Percentiles rank a stretch among this genome's conserved stretches.
These are phyloP conservation scores for Ceratobasidium sp. DNA, from an alignment of 1,284 basidiomycete genomes.

Conservation along the genomic window DNA sequence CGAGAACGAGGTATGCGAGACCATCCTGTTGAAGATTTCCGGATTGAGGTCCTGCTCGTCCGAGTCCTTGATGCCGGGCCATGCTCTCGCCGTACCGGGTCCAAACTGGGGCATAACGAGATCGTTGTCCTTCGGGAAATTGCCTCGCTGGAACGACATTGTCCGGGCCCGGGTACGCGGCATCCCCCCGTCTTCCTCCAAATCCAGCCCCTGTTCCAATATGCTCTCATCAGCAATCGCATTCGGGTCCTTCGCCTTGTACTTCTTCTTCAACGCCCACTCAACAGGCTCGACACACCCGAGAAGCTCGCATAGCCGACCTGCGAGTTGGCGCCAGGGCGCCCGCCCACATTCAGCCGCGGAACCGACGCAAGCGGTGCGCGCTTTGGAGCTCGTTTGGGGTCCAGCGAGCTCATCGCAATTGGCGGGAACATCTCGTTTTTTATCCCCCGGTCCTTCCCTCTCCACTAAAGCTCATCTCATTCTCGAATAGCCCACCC, in stretches of 20 bases:
- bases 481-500: slow-evolving; percentile 38
- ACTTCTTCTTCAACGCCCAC: slow-evolving; percentile 57
- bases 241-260: slow-evolving; percentile 51
- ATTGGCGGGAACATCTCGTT: slow-evolving; percentile 43
- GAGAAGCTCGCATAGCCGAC: slow-evolving; percentile 32
- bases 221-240: slow-evolving; percentile 59
- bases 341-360: slow-evolving; percentile 8
- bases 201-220: slow-evolving; percentile 4
- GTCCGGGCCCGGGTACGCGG: slow-evolving; percentile 29
- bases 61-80: slow-evolving; percentile 66
- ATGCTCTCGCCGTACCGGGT: slow-evolving; percentile 68
- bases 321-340: background rate
- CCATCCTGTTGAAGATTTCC: slow-evolving; percentile 78
- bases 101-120: slow-evolving; percentile 74
- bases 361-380: slow-evolving; percentile 16
- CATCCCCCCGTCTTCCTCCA: slow-evolving; percentile 6
- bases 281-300: slow-evolving; percentile 50
- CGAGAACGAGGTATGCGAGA: slow-evolving; percentile 58
- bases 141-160: slow-evolving; percentile 29
- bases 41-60: slow-evolving; percentile 68
- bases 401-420: slow-evolving; percentile 30
- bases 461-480: slow-evolving; percentile 30
- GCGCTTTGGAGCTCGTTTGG: slow-evolving; percentile 11
- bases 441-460: background rate
- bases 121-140: slow-evolving; percentile 58